phyloP scores from a whole-genome alignment of 1,139 yeast species.

The Pichia sp. region DNA sequence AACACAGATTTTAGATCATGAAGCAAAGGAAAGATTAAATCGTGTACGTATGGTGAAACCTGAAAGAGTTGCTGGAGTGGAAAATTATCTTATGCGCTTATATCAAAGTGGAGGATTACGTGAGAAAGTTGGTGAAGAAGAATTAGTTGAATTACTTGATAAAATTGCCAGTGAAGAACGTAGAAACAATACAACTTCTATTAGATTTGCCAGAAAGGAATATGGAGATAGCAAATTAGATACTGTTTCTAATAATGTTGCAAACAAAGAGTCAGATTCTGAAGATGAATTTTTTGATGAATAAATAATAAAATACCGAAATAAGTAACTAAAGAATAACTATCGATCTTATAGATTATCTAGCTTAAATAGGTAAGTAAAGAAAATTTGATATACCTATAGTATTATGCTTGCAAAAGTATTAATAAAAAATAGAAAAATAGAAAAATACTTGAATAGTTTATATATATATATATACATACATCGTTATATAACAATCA shows the following conservation, averaged over 20 bases:
- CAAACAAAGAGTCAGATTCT: slow-evolving; percentile 27
- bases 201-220: slow-evolving; percentile 45
- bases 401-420: too few relatives aligned
- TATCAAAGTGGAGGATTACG: slow-evolving; percentile 75
- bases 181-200: slow-evolving; percentile 53
- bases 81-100: slow-evolving; percentile 65
- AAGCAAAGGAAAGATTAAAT: slow-evolving; percentile 81
- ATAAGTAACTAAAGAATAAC: too few relatives aligned
- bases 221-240: slow-evolving; percentile 19
- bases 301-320: background rate
- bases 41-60: slow-evolving; percentile 86
- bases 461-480: too few relatives aligned
- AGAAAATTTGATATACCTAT: too few relatives aligned
- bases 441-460: too few relatives aligned
- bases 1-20: slow-evolving; percentile 67
- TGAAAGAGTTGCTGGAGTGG: slow-evolving; percentile 88
- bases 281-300: slow-evolving; percentile 30
- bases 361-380: too few relatives aligned
- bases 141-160: slow-evolving; percentile 75
- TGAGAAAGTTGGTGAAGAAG: slow-evolving; percentile 67
- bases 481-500: too few relatives aligned
- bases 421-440: too few relatives aligned
- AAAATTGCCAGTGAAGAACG: slow-evolving; percentile 77
- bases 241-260: too few relatives aligned
- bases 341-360: too few relatives aligned